Evolutionary conservation across 352 stramenopile species (phyloP).

Genomic region (Halophytophthora polymorphica): DNA sequence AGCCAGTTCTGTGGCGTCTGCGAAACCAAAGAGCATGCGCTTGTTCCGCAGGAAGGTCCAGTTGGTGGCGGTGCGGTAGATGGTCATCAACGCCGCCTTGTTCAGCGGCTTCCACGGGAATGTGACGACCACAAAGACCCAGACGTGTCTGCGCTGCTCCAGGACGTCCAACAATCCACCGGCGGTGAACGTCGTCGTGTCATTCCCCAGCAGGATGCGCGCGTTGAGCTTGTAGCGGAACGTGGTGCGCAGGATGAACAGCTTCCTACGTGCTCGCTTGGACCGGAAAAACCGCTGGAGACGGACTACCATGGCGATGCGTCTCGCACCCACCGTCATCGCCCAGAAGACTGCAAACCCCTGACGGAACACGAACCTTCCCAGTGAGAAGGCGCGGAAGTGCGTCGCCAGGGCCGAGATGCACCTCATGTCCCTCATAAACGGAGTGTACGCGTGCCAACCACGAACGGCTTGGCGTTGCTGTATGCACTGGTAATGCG

Average conservation of each 20-base stretch:
- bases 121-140: slow-evolving; percentile 34
- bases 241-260: slow-evolving; percentile 34
- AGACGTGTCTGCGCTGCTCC: slow-evolving; percentile 11
- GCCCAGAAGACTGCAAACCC: slow-evolving; percentile 33
- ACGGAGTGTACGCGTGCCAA: slow-evolving; percentile 23
- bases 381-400: slow-evolving; percentile 15
- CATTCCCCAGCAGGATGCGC: slow-evolving; percentile 8
- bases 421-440: slow-evolving; percentile 25
- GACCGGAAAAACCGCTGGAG: slow-evolving; percentile 29
- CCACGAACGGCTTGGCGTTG: not conserved
- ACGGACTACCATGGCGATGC: slow-evolving; percentile 27
- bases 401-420: slow-evolving; percentile 13
- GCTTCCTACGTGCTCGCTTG: slow-evolving; percentile 24
- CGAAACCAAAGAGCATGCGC: slow-evolving; percentile 24
- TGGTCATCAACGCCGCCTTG: slow-evolving; percentile 3
- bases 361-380: slow-evolving; percentile 20
- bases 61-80: slow-evolving; percentile 32
- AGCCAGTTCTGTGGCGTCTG: slow-evolving; percentile 25
- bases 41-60: slow-evolving; percentile 28
- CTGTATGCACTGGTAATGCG: not conserved
- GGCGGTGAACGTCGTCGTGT: slow-evolving; percentile 14
- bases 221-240: slow-evolving; percentile 33
- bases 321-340: slow-evolving; percentile 21
- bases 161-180: slow-evolving; percentile 15
- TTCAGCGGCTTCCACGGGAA: slow-evolving; percentile 29